Evolutionary conservation across 2,329 filamentous ascomycete genomes (phyloP), one percentile per base, ranked within the genome.

Genomic region (Botrytis hyacinthi): DNA sequence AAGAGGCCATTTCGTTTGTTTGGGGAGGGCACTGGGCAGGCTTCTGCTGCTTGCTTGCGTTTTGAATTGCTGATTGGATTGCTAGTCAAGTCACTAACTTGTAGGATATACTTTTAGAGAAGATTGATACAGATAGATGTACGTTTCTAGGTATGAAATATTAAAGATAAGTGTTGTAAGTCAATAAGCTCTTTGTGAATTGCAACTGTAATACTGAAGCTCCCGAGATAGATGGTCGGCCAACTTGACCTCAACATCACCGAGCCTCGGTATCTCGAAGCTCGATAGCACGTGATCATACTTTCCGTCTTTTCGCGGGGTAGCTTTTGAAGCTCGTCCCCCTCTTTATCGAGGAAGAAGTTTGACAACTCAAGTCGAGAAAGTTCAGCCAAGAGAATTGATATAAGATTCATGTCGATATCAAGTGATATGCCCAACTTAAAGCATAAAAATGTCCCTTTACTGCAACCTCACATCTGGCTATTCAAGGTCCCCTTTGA

Each of bases 1-100:
- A 42, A 26, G 75, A 61, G n/a, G 74, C 72, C 76, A 77, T 77
- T 32, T 54, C 73, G 72, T 29, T 37, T 26, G 7, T 9, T n/a
- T 57, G n/a, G 16, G 20, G 46, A 61, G 18, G 10, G 66, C 37
- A 69, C 57, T 32, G 40, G n/a, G 3, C 18, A 26, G 35, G 37
- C n/a, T 42, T 32, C 40, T 54, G 32, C 59, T 54, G 18, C 40
- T 70, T 70, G 57, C 29, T 65, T 65, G 29, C 35, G 14, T 44
- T 14, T 20, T 70, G 37, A n/a, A 42, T 32, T 69, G 35, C n/a
- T 57, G 66, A 57, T 20, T 70, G 37, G n/a, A 42, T 42, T 69
- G 35, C n/a, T 57, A 48, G 42, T 5, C 35, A 57, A 57, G 66
- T 57, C n/a, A 59, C 48, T 57, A 18, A 57, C 48, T 57, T 57